These are phyloP conservation scores for Myxozyma kluyveri DNA, from an alignment of 805 yeast genomes.

Conservation along the genomic window DNA sequence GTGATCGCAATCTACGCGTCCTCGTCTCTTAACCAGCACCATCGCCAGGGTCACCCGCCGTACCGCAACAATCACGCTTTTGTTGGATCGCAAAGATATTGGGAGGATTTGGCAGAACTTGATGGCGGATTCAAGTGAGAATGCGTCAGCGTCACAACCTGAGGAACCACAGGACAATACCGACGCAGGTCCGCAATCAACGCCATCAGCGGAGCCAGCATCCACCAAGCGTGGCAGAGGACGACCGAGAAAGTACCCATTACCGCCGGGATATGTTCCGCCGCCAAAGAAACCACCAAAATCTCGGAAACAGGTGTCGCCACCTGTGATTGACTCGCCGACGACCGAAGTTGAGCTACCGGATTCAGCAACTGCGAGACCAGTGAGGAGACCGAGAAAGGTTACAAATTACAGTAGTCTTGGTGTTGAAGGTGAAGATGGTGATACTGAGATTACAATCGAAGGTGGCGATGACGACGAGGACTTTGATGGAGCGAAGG, in stretches of 20 bases:
- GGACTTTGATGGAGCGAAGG: slow-evolving; percentile 2
- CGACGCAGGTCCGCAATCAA: background rate
- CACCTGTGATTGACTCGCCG: background rate
- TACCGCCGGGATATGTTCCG: slow-evolving; percentile 10
- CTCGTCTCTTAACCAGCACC: no score
- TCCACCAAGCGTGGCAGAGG: slow-evolving; percentile 26
- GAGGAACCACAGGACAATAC: background rate
- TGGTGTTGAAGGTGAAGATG: slow-evolving; percentile 1
- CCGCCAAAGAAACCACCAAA: slow-evolving; percentile 7
- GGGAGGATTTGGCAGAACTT: no score
- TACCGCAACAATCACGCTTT: no score
- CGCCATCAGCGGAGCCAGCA: background rate
- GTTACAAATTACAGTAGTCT: slow-evolving; percentile 3
- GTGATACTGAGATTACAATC: background rate
- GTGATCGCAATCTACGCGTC: no score
- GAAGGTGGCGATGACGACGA: slow-evolving; percentile 3
- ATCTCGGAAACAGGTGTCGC: background rate
- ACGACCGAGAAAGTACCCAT: slow-evolving; percentile 19
- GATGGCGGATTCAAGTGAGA: no score
- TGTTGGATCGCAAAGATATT: no score
- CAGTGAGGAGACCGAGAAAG: slow-evolving; percentile 6
- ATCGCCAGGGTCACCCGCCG: background rate
- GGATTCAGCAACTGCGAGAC: slow-evolving; percentile 12
- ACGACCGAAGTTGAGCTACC: background rate
- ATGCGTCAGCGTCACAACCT: background rate